These are phyloP conservation scores for Linanthus parryae DNA, from an alignment of 148 eudicot genomes.

Conservation along the genomic window DNA sequence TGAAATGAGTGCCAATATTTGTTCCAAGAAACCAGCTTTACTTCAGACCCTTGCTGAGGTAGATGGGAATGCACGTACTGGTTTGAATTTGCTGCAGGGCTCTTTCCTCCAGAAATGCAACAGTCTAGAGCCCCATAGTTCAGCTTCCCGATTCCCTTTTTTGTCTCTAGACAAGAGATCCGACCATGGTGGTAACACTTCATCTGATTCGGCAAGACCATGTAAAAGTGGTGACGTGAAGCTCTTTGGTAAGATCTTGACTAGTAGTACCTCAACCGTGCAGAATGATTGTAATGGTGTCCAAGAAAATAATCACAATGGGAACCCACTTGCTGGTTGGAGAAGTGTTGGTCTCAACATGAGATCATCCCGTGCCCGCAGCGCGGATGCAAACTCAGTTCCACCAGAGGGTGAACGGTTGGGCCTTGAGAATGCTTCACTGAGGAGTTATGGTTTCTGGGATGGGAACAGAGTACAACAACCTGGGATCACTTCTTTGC, in stretches of 20 bases:
- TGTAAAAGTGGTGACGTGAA: conserved; percentile 69
- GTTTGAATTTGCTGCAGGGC: conserved; percentile 14
- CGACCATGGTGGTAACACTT: conserved; percentile 17
- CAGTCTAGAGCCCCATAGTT: conserved; percentile 18
- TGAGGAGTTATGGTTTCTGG: conserved; percentile 61
- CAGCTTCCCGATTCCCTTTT: conserved; percentile 29
- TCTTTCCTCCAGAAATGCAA: conserved; percentile 41
- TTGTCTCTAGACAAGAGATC: conserved; percentile 16
- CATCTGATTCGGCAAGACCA: conserved; percentile 46
- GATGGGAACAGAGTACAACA: conserved; percentile 60
- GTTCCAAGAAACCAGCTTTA: conserved; percentile 17
- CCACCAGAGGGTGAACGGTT: conserved; percentile 17
- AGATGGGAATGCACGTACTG: conserved; percentile 24
- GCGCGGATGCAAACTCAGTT: conserved; percentile 22
- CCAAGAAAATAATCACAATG: conserved; percentile 19
- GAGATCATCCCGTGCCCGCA: conserved; percentile 15
- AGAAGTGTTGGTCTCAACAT: conserved; percentile 21
- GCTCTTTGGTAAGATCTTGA: conserved; percentile 81
- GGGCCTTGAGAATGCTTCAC: conserved; percentile 55
- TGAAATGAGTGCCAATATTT: conserved; percentile 25
- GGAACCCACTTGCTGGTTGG: conserved; percentile 10
- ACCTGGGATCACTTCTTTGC: conserved; percentile 49
- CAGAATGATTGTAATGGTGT: conserved; percentile 12
- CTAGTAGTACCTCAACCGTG: conserved; percentile 40
- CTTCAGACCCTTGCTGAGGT: conserved; percentile 12